phyloP scores from a whole-genome alignment of 768 basidiomycete species.

The Tylopilus intermedius region DNA sequence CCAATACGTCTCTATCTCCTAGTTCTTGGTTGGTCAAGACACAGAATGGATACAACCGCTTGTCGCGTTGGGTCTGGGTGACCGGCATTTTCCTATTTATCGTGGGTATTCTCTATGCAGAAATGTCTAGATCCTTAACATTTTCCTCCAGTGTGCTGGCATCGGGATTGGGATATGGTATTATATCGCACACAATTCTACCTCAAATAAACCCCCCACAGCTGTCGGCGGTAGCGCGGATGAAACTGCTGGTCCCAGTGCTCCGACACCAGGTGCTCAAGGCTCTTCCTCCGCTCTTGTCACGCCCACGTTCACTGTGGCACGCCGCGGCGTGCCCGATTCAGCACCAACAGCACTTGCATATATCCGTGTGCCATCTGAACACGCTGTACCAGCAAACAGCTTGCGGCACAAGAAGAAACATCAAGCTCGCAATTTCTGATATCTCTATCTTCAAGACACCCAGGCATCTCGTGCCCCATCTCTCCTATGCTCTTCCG shows the following conservation, averaged over 20 bases:
- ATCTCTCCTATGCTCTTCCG: conserved; percentile 2
- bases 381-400: conserved; percentile 2
- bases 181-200: conserved; percentile 49
- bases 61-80: conserved; percentile 69
- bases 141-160: conserved; percentile 40
- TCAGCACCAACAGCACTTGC: conserved; percentile 15
- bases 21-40: conserved; percentile 71
- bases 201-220: conserved; percentile 49
- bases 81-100: conserved; percentile 55
- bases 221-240: conserved; percentile 61
- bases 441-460: conserved; percentile 1
- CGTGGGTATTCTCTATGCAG: conserved; percentile 30
- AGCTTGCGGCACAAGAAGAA: conserved; percentile 10
- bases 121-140: background rate
- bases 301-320: conserved; percentile 58
- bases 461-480: background rate
- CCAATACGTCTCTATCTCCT: background rate
- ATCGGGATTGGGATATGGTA: conserved; percentile 57
- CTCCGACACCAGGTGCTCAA: conserved; percentile 12
- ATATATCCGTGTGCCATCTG: conserved; percentile 5
- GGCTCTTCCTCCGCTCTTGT: conserved; percentile 38
- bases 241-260: conserved; percentile 30
- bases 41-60: conserved; percentile 43
- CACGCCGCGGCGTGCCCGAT: conserved; percentile 31
- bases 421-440: conserved; percentile 8